Evolutionary conservation across 495 filamentous ascomycete species (phyloP), one percentile per base, ranked within the genome.

Genomic region (Pseudoneurospora amorphoporcata): DNA sequence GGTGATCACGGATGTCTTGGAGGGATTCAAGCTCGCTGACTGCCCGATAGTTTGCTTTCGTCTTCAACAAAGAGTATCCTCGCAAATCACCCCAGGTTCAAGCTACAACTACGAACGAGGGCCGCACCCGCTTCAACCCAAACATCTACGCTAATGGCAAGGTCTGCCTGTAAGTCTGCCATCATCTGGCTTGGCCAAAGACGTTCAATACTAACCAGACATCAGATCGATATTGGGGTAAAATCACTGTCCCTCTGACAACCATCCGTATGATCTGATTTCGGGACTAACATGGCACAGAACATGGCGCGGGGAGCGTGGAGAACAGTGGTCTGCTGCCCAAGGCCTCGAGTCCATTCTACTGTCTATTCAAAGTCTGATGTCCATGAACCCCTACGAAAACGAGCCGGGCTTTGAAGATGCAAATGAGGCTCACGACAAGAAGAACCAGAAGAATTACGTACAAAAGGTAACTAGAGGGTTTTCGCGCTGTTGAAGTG

Each of bases 321-420:
- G 93, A 61, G 95, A 99, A 79, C 89, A 97, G 78, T 99, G 95
- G 95, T 97, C 94, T 38, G 92, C 94, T 0, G 96, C 95, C 3
- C 95, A 98, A 79, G 94, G 95, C 19, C 84, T 99, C 4, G 95
- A 99, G 79, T 98, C 95, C 1, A 92, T 98, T 69, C 80, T 99
- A 39, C 88, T 98, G 39, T 98, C 95, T 6, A 98, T 99, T 70
- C 95, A 99, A 80, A 97, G 94, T 77, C 84, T 99, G 38, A 94
- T 99, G 90, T 96, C 94, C 2, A 82, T 88, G 32, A 97, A 98
- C 79, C 95, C 95, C 0, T 99, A 97, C 80, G 93, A 95, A 80
- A 97, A 98, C 75, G 95, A 99, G 78, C 95, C 95, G 19, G 95
- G 95, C 9, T 97, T 92, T 75, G 95, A 98, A 76, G 87, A 91